A percentile compares a stretch with the other conserved stretches of the same genome.
Evolutionary conservation across 2,329 filamentous ascomycete genomes (phyloP).

Genomic region (Didymella pomorum): DNA sequence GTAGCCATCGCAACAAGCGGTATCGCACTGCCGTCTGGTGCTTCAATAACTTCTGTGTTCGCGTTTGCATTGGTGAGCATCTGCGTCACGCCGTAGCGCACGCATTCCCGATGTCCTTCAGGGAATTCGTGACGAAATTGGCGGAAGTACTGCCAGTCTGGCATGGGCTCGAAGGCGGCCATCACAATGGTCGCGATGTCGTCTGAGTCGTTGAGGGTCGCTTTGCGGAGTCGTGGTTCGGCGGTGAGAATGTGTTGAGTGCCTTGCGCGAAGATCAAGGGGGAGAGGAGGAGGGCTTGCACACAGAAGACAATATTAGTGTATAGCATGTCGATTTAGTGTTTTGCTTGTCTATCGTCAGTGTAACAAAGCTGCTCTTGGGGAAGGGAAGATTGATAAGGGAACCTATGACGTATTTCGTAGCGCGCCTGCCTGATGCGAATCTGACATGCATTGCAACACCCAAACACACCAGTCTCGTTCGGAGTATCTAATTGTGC

Average conservation of each 20-base stretch:
- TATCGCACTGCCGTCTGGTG: neutral
- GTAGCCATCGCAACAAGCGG: neutral
- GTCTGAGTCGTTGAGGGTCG: slow-evolving; percentile 1
- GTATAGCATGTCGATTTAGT: neutral
- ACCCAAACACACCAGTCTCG: too few species aligned
- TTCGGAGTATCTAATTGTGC: too few species aligned
- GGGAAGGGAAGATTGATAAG: neutral
- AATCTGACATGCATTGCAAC: neutral
- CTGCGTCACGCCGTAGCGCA: neutral
- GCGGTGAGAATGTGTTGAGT: neutral
- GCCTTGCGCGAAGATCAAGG: neutral
- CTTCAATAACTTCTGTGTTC: slow-evolving; percentile 1
- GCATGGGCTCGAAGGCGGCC: neutral
- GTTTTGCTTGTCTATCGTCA: neutral
- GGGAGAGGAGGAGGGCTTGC: neutral
- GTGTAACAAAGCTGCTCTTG: too few species aligned
- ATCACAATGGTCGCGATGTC: neutral
- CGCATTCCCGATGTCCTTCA: neutral
- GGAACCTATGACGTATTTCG: neutral
- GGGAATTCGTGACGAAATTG: neutral
- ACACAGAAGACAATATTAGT: neutral
- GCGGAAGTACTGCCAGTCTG: slow-evolving; percentile 2
- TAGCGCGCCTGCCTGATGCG: neutral
- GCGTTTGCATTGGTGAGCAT: neutral
- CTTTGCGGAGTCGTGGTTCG: neutral